Base-by-base conservation (phyloP, 192 early-diverging fungal genomes). In the Coemansia sp. region DNA sequence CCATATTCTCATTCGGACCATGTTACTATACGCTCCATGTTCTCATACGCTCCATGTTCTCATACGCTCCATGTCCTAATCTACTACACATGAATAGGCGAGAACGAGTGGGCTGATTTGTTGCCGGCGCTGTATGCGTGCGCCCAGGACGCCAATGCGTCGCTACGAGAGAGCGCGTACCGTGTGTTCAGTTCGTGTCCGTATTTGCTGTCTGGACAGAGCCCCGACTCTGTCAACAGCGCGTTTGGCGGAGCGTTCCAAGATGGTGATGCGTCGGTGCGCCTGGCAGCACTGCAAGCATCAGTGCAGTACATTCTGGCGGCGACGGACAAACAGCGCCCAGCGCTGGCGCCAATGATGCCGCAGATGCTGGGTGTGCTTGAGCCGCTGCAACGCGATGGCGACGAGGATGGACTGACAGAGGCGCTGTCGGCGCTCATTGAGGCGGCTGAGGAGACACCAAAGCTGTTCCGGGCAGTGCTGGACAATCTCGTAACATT, bases 161-260 rank as follows among this genome's bases (percentile, higher is more conserved):
- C 85, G 60, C 90, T 90, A 59, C 88, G 93, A 49, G 93, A 94
- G 78, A 88, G 89, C 57, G 94, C 90, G 52, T 95, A 96, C 84
- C 88, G 90, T 63, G 90, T 98, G 60, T 92, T 98, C 68, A 85
- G 87, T 25, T 83, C 89, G 56, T 90, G 94, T 45, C 90, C 95
- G 43, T 84, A 84, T 24, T 63, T 96, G 66, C 87, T 96, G 52
- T 74, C 84, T 25, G 86, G 85, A 57, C 87, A 94, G 76, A 85
- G 89, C 66, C 79, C 82, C 1, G 85, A 88, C 41, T 75, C 87
- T 10, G 82, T 95, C 65, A 90, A 84, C 61, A 80, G 76, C 11
- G 86, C 93, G 11, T 93, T 96, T 50, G 82, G 76, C 39, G 84
- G 83, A 7, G 91, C 89, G 55, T 83, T 98, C 63, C 79, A 84